Base-by-base conservation (phyloP, 192 early-diverging fungal genomes). In the Gryganskiella cystojenkinii region DNA sequence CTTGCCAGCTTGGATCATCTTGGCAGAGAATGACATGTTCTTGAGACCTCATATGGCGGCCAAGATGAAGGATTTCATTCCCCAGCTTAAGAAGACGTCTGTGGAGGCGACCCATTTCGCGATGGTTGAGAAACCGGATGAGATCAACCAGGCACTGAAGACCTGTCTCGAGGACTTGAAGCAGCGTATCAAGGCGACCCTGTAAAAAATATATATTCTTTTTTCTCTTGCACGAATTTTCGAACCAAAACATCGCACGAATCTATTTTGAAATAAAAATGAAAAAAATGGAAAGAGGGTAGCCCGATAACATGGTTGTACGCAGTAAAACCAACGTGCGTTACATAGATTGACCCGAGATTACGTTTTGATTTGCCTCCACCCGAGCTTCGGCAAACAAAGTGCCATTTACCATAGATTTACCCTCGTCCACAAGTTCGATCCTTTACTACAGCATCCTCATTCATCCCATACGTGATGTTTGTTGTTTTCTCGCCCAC, bases 101-200 rank as follows among this genome's bases (percentile, higher is more conserved):
- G 52, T 78, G 11, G 45, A 64, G 0, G 45, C 61, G 0, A 54
- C 59, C 4, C 74, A 78, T 46, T 78, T 69, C 46, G 61, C 45
- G 22, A 35, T 69, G 61, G 34, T 45, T 20, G 74, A 78, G 43
- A 78, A 69, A 27, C 61, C 61, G 4, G 56, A 69, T 8, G 74
- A 78, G n/a, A 30, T 59, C 8, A 78, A 78, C 20, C 22, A 9
- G 0, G 2, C 30, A 3, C 49, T 78, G 28, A 64, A 78, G 61
- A 7, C 47, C 2, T 51, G 60, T 13, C 25, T 78, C 19, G 74
- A 78, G 25, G 74, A 78, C 37, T 4, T 78, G 30, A 6, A 2
- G 5, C 13, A 40, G 19, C 42, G 51, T 4, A 25, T 20, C 51
- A 66, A 64, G 58, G 63, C 71, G 5, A 46, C 47, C 0, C 49